These are phyloP conservation scores for Arctostaphylos glauca DNA, from an alignment of 148 eudicot species.

Conservation along the genomic window DNA sequence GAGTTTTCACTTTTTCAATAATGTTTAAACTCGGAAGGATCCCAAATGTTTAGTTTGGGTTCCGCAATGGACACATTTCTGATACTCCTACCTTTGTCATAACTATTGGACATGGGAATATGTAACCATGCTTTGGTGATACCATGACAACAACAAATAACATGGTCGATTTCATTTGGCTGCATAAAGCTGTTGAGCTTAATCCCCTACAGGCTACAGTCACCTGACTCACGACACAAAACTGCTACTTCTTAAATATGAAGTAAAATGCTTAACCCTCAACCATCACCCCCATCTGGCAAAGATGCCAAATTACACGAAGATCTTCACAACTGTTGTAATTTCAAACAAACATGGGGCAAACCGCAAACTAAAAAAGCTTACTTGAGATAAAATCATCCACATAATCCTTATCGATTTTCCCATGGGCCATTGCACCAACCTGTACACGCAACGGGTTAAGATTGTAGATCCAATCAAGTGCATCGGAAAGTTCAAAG, in stretches of 20 bases:
- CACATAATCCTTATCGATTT: constrained; percentile 58
- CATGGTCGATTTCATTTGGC: background rate
- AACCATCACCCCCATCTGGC: background rate
- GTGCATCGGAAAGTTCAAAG: background rate
- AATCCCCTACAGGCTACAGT: background rate
- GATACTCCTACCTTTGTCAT: background rate
- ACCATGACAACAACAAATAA: background rate
- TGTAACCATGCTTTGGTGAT: background rate
- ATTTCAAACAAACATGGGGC: background rate
- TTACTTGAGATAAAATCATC: constrained; percentile 85
- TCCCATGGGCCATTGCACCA: constrained; percentile 99
- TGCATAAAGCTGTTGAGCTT: background rate
- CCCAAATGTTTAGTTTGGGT: background rate
- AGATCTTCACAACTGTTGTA: background rate
- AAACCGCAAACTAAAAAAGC: constrained; percentile 10
- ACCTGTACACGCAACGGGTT: constrained; percentile 45
- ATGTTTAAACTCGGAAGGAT: background rate
- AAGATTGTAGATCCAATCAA: constrained; percentile 14
- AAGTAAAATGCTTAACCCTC: background rate
- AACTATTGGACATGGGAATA: background rate
- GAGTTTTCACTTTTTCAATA: background rate
- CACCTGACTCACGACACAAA: background rate
- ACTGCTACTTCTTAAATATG: background rate
- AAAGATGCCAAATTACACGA: background rate
- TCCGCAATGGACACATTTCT: background rate